Conservation (phyloP, 1,284 basidiomycete species). For the Uromyces viciae-fabae region DNA sequence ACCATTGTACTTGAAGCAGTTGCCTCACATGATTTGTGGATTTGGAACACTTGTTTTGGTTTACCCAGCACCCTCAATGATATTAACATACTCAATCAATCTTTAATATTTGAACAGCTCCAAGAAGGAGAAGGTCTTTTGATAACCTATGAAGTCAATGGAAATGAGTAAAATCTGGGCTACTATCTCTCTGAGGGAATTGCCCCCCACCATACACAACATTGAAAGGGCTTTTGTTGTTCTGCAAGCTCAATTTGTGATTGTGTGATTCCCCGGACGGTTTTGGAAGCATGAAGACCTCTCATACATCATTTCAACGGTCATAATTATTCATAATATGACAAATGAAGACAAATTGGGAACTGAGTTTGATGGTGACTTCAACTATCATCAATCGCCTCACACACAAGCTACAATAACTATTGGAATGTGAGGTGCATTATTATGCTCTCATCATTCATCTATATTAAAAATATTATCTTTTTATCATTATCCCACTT, state of each 20-base stretch:
- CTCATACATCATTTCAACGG: not conserved
- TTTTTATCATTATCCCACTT: no score
- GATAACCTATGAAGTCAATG: not conserved
- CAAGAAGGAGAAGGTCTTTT: not conserved
- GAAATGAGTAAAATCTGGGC: not conserved
- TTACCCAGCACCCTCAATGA: not conserved
- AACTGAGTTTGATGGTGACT: not conserved
- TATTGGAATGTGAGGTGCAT: no score
- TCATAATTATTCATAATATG: not conserved
- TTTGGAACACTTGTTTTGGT: constrained; percentile 3
- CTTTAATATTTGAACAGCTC: not conserved
- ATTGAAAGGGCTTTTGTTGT: not conserved
- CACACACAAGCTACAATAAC: not conserved
- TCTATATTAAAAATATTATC: no score
- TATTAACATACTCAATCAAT: not conserved
- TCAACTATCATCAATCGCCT: not conserved
- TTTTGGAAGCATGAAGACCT: not conserved
- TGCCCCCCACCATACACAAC: not conserved
- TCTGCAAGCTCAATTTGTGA: constrained; percentile 3
- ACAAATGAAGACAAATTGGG: not conserved
- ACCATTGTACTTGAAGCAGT: not conserved
- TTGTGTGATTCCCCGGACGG: not conserved
- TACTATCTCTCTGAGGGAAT: not conserved
- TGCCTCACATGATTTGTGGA: not conserved
- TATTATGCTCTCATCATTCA: no score